These are phyloP conservation scores for Geotrichum histeridarum DNA, from an alignment of 1,139 yeast genomes.

Conservation along the genomic window DNA sequence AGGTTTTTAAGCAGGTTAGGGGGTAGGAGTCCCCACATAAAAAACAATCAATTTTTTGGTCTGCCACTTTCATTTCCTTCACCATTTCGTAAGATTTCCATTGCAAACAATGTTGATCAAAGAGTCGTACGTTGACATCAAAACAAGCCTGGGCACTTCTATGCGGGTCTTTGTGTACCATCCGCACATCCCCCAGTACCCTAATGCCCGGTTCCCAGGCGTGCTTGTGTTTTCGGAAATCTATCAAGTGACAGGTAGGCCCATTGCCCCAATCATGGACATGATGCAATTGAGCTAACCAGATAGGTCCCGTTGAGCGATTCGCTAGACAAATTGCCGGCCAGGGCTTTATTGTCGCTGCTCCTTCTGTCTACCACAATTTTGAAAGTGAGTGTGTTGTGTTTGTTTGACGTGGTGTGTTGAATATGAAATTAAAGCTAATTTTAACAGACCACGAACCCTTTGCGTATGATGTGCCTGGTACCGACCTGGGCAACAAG, in stretches of 20 bases:
- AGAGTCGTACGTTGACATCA: conserved; percentile 60
- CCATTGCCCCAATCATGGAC: too few species aligned
- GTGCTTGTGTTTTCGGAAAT: conserved; percentile 76
- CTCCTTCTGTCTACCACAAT: conserved; percentile 76
- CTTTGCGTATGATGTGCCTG: conserved; percentile 63
- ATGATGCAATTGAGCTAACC: background rate
- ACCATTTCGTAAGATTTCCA: background rate
- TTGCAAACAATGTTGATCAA: conserved; percentile 53
- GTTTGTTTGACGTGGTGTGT: too few species aligned
- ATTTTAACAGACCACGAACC: conserved; percentile 48
- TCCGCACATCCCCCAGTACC: conserved; percentile 67
- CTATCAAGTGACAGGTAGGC: conserved; percentile 52
- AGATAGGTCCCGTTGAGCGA: conserved; percentile 62
- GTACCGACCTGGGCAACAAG: conserved; percentile 69
- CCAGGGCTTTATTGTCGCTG: conserved; percentile 71
- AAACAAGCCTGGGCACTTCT: conserved; percentile 61
- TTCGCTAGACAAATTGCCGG: conserved; percentile 76
- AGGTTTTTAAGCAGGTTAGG: conserved; percentile 1
- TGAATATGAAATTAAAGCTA: background rate
- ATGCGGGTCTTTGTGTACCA: conserved; percentile 63
- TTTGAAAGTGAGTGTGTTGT: conserved; percentile 44
- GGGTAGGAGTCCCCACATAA: background rate
- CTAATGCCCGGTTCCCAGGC: conserved; percentile 72
- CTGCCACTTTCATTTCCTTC: background rate
- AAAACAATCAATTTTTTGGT: background rate